A percentile compares a stretch with the other conserved stretches of the same genome.
Conservation (phyloP, 192 early-diverging fungal species). For the Powellomyces hirtus region DNA sequence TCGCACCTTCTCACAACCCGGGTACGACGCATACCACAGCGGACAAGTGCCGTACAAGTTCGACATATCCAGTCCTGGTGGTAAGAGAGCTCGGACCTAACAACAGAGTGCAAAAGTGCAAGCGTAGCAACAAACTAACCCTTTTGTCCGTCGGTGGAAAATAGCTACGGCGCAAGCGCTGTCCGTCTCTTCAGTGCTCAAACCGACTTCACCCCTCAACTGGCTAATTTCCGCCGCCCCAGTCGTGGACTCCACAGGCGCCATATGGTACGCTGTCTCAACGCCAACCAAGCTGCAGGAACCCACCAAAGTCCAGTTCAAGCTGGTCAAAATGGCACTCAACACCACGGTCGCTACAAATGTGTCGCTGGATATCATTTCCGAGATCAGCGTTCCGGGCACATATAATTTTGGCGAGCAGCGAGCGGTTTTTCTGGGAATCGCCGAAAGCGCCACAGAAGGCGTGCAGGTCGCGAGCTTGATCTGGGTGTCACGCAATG, state of each 20-base stretch:
- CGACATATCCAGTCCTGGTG: background rate
- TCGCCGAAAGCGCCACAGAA: background rate
- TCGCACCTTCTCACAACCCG: background rate
- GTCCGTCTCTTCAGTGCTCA: background rate
- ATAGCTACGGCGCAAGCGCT: background rate
- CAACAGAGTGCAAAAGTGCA: too few species aligned
- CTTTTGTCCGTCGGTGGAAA: background rate
- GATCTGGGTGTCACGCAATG: background rate
- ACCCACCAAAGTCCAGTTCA: background rate
- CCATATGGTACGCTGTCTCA: background rate
- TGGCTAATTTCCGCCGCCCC: background rate
- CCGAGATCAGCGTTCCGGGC: background rate
- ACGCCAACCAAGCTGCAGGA: background rate
- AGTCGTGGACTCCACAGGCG: background rate
- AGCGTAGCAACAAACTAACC: background rate
- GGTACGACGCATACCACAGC: background rate
- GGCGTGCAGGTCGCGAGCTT: background rate
- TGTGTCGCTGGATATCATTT: background rate
- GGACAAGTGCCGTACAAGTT: background rate
- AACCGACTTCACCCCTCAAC: background rate
- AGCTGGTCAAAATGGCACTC: background rate
- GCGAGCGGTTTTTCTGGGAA: background rate
- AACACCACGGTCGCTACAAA: background rate
- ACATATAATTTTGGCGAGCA: background rate
- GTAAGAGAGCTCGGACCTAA: background rate